Evolutionary conservation across 2,329 filamentous ascomycete genomes (phyloP).

Genomic region (Zasmidium cellare): DNA sequence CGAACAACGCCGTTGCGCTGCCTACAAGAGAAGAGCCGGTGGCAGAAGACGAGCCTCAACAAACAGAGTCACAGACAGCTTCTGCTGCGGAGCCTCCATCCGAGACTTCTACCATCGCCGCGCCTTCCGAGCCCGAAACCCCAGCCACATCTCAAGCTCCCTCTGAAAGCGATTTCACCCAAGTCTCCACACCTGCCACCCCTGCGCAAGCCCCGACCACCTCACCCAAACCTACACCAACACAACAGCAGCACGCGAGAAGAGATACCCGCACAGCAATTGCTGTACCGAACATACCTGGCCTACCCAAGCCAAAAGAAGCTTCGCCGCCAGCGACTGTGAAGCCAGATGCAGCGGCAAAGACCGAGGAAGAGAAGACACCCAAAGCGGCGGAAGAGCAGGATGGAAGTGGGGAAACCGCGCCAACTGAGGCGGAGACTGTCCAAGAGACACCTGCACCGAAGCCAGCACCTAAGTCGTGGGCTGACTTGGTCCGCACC

Average conservation of each 20-base stretch:
- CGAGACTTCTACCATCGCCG: conserved; percentile 46
- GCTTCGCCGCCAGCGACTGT: conserved; percentile 37
- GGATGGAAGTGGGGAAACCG: conserved; percentile 11
- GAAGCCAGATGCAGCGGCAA: conserved; percentile 26
- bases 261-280: conserved; percentile 46
- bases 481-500: conserved; percentile 66
- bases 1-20: conserved; percentile 49
- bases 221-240: conserved; percentile 33
- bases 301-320: conserved; percentile 44
- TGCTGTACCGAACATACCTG: conserved; percentile 55
- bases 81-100: conserved; percentile 37
- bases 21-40: conserved; percentile 37
- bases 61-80: conserved; percentile 10
- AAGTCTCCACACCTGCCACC: conserved; percentile 51
- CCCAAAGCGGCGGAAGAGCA: conserved; percentile 13
- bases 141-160: conserved; percentile 60
- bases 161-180: conserved; percentile 53
- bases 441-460: conserved; percentile 42
- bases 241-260: conserved; percentile 36
- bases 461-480: conserved; percentile 53
- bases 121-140: conserved; percentile 53
- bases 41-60: conserved; percentile 40
- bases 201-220: conserved; percentile 35
- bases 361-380: conserved; percentile 14
- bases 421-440: conserved; percentile 33